Evolutionary conservation across 805 yeast species (phyloP), one percentile per base, ranked within the genome.

Genomic region (Ascoidea rubescens): DNA sequence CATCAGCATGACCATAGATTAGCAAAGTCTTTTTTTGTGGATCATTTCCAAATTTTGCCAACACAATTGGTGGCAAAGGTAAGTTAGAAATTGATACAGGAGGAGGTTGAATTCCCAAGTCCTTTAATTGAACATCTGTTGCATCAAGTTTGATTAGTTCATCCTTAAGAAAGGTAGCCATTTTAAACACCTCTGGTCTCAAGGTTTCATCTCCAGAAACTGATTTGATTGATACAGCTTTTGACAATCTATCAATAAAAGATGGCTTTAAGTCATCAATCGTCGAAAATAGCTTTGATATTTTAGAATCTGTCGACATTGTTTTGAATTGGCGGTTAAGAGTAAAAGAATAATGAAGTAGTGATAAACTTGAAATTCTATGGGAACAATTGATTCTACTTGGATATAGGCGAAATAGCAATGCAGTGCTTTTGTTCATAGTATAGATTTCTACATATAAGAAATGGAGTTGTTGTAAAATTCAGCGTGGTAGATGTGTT

Each of bases 1-100:
- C 99, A 62, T 93, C 99, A 69, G 91, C 91, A 67, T 93, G 99
- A 49, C 98, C 99, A 65, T 93, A 93, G 46, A 93, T 82, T 57
- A 95, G 75, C 47, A 93, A 84, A 33, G 89, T 93, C 70, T 88
- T 90, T 77, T 90, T 90, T 37, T 67, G 57, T 45, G 96, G 83
- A 64, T 89, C 95, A 31, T 65, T 64, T 53, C 99, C 99, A 60
- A 77, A 82, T 62, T 93, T 79, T 42, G 93, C 93, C 55, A 93
- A 78, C n/a, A 93, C 90, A 55, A 93, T 82, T 8, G 99, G 99
- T 21, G 99, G 99, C 57, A 93, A 78, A 60, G 79, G 78, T 55
- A 91, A 72, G 45, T 72, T 73, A 31, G 79, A 68, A 57, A 82
- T 79, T 21, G 69, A 71, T n/a, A 84, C 90, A 37, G 95, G 93